A percentile compares a stretch with the other conserved stretches of the same genome.
Conservation (phyloP, 805 yeast species). For the Clavispora asparagi region DNA sequence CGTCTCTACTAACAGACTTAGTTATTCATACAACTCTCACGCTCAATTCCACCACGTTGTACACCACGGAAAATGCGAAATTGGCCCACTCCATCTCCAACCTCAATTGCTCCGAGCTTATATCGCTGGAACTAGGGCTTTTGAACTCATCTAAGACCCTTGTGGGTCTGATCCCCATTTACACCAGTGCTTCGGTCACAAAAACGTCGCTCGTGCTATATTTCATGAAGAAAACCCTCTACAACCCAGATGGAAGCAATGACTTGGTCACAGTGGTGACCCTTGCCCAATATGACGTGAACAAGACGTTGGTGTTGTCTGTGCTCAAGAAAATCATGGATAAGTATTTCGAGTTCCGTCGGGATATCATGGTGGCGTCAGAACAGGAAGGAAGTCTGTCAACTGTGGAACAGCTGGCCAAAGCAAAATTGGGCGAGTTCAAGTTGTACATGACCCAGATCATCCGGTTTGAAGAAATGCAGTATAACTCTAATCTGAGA, state of each 20-base stretch:
- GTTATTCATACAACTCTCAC: slow-evolving; percentile 47
- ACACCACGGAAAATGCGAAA: slow-evolving; percentile 48
- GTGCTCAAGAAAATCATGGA: slow-evolving; percentile 47
- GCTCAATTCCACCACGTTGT: slow-evolving; percentile 54
- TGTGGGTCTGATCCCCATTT: slow-evolving; percentile 33
- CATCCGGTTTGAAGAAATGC: slow-evolving; percentile 48
- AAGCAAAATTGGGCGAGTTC: slow-evolving; percentile 42
- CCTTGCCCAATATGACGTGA: slow-evolving; percentile 40
- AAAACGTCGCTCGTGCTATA: slow-evolving; percentile 34
- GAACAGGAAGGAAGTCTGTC: slow-evolving; percentile 1
- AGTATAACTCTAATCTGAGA: slow-evolving; percentile 30
- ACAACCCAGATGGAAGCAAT: slow-evolving; percentile 38
- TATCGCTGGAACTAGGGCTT: slow-evolving; percentile 49
- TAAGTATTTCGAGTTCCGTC: slow-evolving; percentile 42
- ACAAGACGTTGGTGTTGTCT: slow-evolving; percentile 42
- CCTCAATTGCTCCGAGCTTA: slow-evolving; percentile 48
- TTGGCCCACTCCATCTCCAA: slow-evolving; percentile 37
- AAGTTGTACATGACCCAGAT: slow-evolving; percentile 53
- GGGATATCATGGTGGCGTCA: slow-evolving; percentile 16
- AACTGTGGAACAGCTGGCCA: slow-evolving; percentile 9
- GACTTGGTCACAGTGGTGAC: slow-evolving; percentile 51
- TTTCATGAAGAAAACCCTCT: slow-evolving; percentile 43
- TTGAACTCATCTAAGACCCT: slow-evolving; percentile 45
- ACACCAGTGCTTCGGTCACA: slow-evolving; percentile 20
- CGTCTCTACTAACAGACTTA: slow-evolving; percentile 10